A percentile compares a stretch with the other conserved stretches of the same genome.
These are phyloP conservation scores for Kurtzmaniella fragi DNA, from an alignment of 805 yeast genomes.

Conservation along the genomic window DNA sequence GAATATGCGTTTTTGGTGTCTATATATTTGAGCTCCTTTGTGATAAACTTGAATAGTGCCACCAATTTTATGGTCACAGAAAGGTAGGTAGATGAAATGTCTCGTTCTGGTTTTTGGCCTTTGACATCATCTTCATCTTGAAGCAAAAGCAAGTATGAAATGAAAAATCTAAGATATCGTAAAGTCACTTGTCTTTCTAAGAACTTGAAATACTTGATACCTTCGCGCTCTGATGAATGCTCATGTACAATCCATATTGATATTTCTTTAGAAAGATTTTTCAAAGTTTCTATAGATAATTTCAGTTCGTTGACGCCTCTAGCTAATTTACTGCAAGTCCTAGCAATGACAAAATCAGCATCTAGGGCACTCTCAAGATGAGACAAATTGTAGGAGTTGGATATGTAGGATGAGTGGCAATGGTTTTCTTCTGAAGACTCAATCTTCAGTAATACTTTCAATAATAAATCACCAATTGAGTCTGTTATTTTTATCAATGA, in stretches of 20 bases:
- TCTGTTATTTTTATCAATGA: slow-evolving; percentile 19
- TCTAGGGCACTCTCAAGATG: slow-evolving; percentile 13
- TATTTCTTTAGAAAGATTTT: slow-evolving; percentile 1
- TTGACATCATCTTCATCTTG: slow-evolving; percentile 27
- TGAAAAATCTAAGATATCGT: slow-evolving; percentile 22
- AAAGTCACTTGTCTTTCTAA: slow-evolving; percentile 18
- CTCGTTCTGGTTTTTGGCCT: background rate
- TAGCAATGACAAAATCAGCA: slow-evolving; percentile 25
- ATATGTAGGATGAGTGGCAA: slow-evolving; percentile 18
- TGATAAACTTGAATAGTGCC: background rate
- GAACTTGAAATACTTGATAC: background rate
- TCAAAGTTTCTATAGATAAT: background rate
- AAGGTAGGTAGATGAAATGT: background rate
- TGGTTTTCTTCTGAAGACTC: slow-evolving; percentile 17
- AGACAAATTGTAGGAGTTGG: background rate
- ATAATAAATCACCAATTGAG: slow-evolving; percentile 13
- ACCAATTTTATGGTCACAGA: slow-evolving; percentile 5
- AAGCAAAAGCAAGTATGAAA: slow-evolving; percentile 25
- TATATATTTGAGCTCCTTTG: background rate
- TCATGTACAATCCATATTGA: slow-evolving; percentile 1
- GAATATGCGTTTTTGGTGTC: background rate
- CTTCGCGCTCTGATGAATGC: background rate
- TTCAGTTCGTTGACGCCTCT: background rate
- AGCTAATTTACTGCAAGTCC: slow-evolving; percentile 10
- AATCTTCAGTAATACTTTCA: slow-evolving; percentile 14